Conservation (phyloP, 75 land plant genomes). For the Adiantum capillusveneris region DNA sequence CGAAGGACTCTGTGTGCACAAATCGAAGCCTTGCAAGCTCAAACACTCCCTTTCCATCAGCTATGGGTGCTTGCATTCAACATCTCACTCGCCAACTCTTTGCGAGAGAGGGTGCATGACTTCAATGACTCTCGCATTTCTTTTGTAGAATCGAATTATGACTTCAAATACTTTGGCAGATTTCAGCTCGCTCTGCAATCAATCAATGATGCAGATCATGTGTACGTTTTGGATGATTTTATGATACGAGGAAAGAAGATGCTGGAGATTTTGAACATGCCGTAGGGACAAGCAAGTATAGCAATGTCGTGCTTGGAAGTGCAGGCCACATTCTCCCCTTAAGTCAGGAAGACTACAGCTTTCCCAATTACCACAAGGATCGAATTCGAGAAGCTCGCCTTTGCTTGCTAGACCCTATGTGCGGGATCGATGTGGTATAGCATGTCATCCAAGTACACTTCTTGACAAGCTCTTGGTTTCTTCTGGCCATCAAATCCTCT, state of each 20-base stretch:
- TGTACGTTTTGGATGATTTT: conserved; percentile 41
- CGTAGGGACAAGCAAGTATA: conserved; percentile 36
- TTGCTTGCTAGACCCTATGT: conserved; percentile 44
- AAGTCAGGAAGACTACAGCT: conserved; percentile 36
- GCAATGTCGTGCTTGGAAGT: conserved; percentile 35
- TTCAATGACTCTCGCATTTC: conserved; percentile 33
- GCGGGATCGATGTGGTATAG: conserved; percentile 36
- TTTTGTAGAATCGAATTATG: conserved; percentile 33
- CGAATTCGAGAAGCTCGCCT: conserved; percentile 41
- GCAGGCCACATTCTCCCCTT: conserved; percentile 47
- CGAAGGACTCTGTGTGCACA: conserved; percentile 42
- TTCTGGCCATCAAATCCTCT: too few relatives aligned
- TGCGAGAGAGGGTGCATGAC: conserved; percentile 24
- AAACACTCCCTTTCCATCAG: conserved; percentile 39
- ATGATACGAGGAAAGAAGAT: conserved; percentile 39
- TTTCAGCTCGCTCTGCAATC: conserved; percentile 42
- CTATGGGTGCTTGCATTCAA: conserved; percentile 43
- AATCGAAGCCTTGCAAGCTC: conserved; percentile 33
- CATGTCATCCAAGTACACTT: conserved; percentile 39
- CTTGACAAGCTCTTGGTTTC: conserved; percentile 44
- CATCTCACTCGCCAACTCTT: conserved; percentile 14
- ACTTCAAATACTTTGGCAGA: conserved; percentile 41
- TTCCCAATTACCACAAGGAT: conserved; percentile 37
- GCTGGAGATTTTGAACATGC: conserved; percentile 38
- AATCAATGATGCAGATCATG: conserved; percentile 33